Conservation (phyloP, 345 rosid genomes). For the Euphorbia peplus region DNA sequence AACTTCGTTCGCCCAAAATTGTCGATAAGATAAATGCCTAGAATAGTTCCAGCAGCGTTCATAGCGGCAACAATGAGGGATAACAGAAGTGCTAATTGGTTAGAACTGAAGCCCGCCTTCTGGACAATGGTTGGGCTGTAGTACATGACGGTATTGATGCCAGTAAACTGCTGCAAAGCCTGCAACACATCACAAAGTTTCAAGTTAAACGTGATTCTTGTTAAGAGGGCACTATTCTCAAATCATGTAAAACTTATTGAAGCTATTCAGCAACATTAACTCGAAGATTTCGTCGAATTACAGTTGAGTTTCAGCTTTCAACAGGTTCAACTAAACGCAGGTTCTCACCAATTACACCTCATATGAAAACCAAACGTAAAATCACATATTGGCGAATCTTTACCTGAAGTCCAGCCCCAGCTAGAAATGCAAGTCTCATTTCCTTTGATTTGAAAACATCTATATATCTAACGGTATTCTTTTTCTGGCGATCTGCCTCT, state of each 20-base stretch:
- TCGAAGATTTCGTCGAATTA: no score
- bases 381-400: background rate
- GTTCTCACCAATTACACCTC: no score
- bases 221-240: background rate
- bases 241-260: no score
- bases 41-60: slow-evolving; percentile 85
- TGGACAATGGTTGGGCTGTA: slow-evolving; percentile 97
- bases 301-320: no score
- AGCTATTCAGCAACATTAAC: no score
- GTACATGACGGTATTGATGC: slow-evolving; percentile 98
- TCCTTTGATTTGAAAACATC: slow-evolving; percentile 82
- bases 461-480: slow-evolving; percentile 41
- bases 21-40: slow-evolving; percentile 84
- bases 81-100: slow-evolving; percentile 75
- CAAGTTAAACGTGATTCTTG: background rate
- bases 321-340: no score
- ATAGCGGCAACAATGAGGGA: slow-evolving; percentile 73
- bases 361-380: background rate
- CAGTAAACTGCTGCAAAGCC: slow-evolving; percentile 98
- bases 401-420: slow-evolving; percentile 99
- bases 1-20: slow-evolving; percentile 72
- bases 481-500: slow-evolving; percentile 61
- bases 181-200: slow-evolving; percentile 31
- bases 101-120: slow-evolving; percentile 88
- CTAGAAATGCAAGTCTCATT: slow-evolving; percentile 79